A percentile compares a stretch with the other conserved stretches of the same genome.
These are phyloP conservation scores for Spiraea crenata DNA, from an alignment of 331 rosid species.

Conservation along the genomic window DNA sequence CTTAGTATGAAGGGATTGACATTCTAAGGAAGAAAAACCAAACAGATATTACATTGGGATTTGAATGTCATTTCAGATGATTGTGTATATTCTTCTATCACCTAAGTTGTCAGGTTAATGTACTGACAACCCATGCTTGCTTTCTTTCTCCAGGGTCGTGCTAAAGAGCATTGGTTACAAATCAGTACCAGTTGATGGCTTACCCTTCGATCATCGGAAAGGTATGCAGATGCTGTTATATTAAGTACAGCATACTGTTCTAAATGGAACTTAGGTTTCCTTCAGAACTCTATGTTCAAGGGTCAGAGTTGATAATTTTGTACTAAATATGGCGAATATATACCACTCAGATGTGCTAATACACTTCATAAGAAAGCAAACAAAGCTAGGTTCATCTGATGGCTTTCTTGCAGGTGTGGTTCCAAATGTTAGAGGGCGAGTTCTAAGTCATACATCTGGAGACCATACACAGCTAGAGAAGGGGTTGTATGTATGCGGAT, in stretches of 20 bases:
- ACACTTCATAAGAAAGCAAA: background rate
- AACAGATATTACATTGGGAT: too few species aligned
- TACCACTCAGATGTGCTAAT: background rate
- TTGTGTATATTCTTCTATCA: too few species aligned
- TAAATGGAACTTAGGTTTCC: background rate
- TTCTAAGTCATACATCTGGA: slow-evolving; percentile 41
- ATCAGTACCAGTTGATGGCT: slow-evolving; percentile 76
- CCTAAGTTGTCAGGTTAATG: background rate
- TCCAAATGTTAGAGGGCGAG: slow-evolving; percentile 80
- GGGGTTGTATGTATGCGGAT: slow-evolving; percentile 88
- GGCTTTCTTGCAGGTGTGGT: slow-evolving; percentile 59
- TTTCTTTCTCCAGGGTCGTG: slow-evolving; percentile 55
- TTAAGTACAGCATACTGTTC: background rate
- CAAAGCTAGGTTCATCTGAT: background rate
- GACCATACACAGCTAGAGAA: slow-evolving; percentile 49
- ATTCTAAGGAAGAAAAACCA: too few species aligned
- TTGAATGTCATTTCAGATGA: too few species aligned
- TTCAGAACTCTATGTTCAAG: slow-evolving; percentile 17
- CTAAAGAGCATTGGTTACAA: slow-evolving; percentile 95
- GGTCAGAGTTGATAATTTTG: background rate
- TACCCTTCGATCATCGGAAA: slow-evolving; percentile 77
- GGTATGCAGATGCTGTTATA: slow-evolving; percentile 33
- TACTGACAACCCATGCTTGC: slow-evolving; percentile 20
- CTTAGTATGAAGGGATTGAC: too few species aligned
- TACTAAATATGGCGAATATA: background rate